phyloP scores from a whole-genome alignment of 1,284 basidiomycete species.

The Melampsora occidentalis region DNA sequence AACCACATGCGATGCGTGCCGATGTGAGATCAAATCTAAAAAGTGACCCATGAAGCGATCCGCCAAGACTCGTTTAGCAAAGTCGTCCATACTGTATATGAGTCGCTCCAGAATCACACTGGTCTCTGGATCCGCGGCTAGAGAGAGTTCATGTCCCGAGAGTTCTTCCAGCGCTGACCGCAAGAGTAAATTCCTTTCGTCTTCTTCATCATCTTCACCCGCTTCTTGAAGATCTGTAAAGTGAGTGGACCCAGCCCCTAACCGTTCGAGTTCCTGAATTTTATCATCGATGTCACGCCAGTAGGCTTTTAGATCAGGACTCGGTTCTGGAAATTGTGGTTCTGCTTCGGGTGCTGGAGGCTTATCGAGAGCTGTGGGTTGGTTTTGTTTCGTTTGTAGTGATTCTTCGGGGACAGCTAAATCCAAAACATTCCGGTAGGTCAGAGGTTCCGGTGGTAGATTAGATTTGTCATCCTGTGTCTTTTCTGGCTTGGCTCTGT shows the following conservation, averaged over 20 bases:
- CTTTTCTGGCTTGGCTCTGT: slow-evolving; percentile 10
- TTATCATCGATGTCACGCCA: slow-evolving; percentile 81
- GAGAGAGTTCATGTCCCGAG: slow-evolving; percentile 76
- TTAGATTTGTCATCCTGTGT: not conserved
- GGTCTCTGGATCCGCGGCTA: slow-evolving; percentile 87
- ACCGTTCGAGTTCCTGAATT: slow-evolving; percentile 76
- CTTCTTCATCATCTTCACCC: slow-evolving; percentile 47
- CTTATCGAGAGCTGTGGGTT: slow-evolving; percentile 4
- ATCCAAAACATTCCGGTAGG: slow-evolving; percentile 23
- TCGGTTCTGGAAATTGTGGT: slow-evolving; percentile 80
- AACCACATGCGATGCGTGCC: slow-evolving; percentile 87
- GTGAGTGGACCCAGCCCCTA: slow-evolving; percentile 46
- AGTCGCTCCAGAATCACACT: slow-evolving; percentile 82
- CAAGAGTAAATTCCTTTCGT: slow-evolving; percentile 65
- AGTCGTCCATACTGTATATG: slow-evolving; percentile 87
- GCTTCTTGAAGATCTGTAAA: slow-evolving; percentile 13
- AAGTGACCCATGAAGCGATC: slow-evolving; percentile 72
- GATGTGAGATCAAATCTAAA: slow-evolving; percentile 67
- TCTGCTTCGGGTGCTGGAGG: slow-evolving; percentile 58
- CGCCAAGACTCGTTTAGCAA: slow-evolving; percentile 78
- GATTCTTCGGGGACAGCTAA: slow-evolving; percentile 14
- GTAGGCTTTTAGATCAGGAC: slow-evolving; percentile 83
- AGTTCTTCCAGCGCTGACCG: slow-evolving; percentile 78
- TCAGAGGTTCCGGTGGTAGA: not conserved
- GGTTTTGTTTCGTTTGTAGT: slow-evolving; percentile 25